phyloP scores from a whole-genome alignment of 768 basidiomycete species.

The Rhizopogon vesiculosus region DNA sequence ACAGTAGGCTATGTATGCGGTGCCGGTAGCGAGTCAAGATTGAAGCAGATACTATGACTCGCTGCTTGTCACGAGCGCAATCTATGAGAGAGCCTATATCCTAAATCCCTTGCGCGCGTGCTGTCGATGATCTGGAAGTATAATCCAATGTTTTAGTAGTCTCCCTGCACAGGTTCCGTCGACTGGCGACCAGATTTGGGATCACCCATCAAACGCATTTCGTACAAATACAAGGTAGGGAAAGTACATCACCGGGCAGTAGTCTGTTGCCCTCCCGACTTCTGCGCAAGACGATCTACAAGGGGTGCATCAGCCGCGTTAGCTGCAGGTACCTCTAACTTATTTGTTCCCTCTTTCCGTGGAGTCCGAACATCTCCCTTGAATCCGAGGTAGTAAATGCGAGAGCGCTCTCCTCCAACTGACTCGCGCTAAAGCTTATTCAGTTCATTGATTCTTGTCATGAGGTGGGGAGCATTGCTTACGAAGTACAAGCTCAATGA shows the following conservation, averaged over 20 bases:
- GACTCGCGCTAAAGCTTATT: slow-evolving; percentile 49
- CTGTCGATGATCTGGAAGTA: background rate
- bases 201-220: background rate
- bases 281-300: slow-evolving; percentile 55
- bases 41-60: too few relatives aligned
- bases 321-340: slow-evolving; percentile 73
- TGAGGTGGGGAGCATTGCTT: slow-evolving; percentile 19
- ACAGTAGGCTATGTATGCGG: too few relatives aligned
- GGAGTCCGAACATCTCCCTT: slow-evolving; percentile 62
- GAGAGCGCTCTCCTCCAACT: slow-evolving; percentile 55
- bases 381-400: slow-evolving; percentile 83
- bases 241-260: slow-evolving; percentile 42
- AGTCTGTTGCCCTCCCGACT: slow-evolving; percentile 54
- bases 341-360: slow-evolving; percentile 54
- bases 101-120: too few relatives aligned
- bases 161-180: background rate
- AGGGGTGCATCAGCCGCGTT: slow-evolving; percentile 71
- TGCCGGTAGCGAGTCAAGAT: too few relatives aligned
- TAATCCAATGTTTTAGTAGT: background rate
- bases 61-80: too few relatives aligned
- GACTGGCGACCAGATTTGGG: background rate
- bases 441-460: background rate
- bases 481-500: slow-evolving; percentile 78
- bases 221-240: background rate
- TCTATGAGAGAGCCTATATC: too few relatives aligned